Evolutionary conservation across 2,329 filamentous ascomycete genomes (phyloP).

Genomic region (Alternaria conjuncta): DNA sequence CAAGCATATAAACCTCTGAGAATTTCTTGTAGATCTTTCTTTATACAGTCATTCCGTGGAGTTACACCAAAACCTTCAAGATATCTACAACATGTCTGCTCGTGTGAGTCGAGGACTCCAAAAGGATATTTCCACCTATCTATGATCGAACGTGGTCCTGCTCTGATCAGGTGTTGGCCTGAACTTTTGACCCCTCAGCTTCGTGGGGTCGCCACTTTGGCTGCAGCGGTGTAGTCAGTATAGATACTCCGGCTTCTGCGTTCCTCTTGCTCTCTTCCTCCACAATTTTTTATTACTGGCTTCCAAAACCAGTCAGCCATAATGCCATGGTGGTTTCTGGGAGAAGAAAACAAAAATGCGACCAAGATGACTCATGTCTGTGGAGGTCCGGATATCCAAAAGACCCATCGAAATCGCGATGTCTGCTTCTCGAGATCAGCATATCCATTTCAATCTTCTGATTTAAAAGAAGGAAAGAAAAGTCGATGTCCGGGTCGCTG

Average conservation of each 20-base stretch:
- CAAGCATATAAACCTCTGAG: not conserved
- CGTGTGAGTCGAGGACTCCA: not conserved
- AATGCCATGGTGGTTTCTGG: not conserved
- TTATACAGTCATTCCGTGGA: not conserved
- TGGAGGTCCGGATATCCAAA: not conserved
- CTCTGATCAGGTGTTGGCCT: accelerated
- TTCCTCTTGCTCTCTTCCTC: not conserved
- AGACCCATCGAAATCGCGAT: not conserved
- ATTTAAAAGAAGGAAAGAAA: accelerated
- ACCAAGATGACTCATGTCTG: not conserved
- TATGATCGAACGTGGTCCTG: not conserved
- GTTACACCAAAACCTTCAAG: not conserved
- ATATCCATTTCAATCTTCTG: not conserved
- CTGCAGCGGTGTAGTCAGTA: not conserved
- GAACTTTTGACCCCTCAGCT: accelerated
- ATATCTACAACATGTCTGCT: not conserved
- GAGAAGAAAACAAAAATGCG: not conserved
- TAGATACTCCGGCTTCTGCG: not conserved
- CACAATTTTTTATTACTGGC: not conserved
- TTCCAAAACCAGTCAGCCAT: not conserved
- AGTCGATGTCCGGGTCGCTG: not conserved
- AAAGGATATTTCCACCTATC: accelerated
- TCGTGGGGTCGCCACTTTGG: not conserved
- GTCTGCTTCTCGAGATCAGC: not conserved
- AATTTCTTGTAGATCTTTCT: not conserved